Evolutionary conservation across 148 eudicot species (phyloP), one percentile per base, ranked within the genome.

Genomic region (Chenopodium suecicum): DNA sequence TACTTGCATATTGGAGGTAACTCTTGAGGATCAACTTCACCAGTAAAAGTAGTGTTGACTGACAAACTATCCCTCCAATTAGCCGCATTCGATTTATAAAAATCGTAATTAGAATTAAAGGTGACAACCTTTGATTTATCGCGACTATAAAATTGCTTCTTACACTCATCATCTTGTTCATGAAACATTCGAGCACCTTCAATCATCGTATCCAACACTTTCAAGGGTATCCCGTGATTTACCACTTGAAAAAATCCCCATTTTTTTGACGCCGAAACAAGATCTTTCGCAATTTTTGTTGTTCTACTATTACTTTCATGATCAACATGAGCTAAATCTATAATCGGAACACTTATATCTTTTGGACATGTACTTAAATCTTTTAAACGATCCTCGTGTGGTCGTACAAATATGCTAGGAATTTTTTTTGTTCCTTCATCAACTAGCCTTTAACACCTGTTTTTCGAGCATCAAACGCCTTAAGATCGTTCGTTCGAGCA

Each of bases 231-330:
- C 23, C 88, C 87, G 67, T 88, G 92, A 81, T 90, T 88, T 23
- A 90, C 70, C 27, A 90, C 82, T 71, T 84, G 90, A 47, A 90
- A 88, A 77, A 88, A 88, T 9, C 92, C 92, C 89, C 86, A 86
- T 1, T 80, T 77, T 56, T 83, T 74, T 9, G 89, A 90, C 56
- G 89, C 90, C 7, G 3, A 23, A 12, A 71, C 64, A 22, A 90
- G 17, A 23, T 83, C 68, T 32, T 83, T 47, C 0, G 84, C 79
- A 37, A 79, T 22, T 2, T 44, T 16, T 27, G 22, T 52, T 46
- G 64, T 14, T 2, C 50, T 78, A 27, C 12, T 58, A 75, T 74
- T 76, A 1, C 19, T 41, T 5, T 12, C 19, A 3, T 56, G 62
- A 56, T 56, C 72, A 47, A 84, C 31, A 19, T 44, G 83, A 29